These are phyloP conservation scores for Mimosa bimucronata DNA, from an alignment of 306 rosid genomes.

Conservation along the genomic window DNA sequence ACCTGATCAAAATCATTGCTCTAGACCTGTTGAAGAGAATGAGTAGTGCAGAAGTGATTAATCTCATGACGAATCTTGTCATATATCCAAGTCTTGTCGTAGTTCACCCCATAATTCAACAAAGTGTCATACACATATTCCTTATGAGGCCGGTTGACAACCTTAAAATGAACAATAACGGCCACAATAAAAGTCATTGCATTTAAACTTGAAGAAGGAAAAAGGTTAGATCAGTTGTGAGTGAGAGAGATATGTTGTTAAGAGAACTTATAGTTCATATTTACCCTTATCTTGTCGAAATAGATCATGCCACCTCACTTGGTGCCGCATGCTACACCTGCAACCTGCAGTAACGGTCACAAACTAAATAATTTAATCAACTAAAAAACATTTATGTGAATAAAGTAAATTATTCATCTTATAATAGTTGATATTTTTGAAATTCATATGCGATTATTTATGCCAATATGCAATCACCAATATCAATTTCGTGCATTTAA, in stretches of 20 bases:
- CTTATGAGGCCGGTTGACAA: conserved; percentile 78
- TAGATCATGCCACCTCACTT: conserved; percentile 93
- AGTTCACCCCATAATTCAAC: conserved; percentile 78
- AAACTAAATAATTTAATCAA: background rate
- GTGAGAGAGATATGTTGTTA: too few relatives aligned
- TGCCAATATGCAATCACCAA: too few relatives aligned
- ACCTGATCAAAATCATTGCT: conserved; percentile 96
- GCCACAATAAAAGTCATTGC: conserved; percentile 26
- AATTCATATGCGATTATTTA: too few relatives aligned
- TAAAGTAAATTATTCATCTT: too few relatives aligned
- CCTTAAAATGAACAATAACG: conserved; percentile 43
- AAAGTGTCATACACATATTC: conserved; percentile 78
- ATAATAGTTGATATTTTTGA: too few relatives aligned
- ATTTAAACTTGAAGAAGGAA: conserved; percentile 13
- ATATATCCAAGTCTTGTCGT: conserved; percentile 92
- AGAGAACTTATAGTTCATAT: conserved; percentile 1
- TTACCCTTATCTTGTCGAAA: conserved; percentile 89
- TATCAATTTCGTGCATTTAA: too few relatives aligned
- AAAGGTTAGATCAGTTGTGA: conserved; percentile 10
- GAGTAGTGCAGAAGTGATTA: conserved; percentile 93
- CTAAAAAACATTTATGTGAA: too few relatives aligned
- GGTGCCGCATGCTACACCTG: conserved; percentile 90
- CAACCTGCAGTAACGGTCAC: conserved; percentile 72
- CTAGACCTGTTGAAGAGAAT: conserved; percentile 86
- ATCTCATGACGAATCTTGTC: conserved; percentile 98